Percentiles rank a stretch among this genome's conserved stretches.
Evolutionary conservation across 805 yeast species (phyloP).

Genomic region (Zygotorulaspora florentina): DNA sequence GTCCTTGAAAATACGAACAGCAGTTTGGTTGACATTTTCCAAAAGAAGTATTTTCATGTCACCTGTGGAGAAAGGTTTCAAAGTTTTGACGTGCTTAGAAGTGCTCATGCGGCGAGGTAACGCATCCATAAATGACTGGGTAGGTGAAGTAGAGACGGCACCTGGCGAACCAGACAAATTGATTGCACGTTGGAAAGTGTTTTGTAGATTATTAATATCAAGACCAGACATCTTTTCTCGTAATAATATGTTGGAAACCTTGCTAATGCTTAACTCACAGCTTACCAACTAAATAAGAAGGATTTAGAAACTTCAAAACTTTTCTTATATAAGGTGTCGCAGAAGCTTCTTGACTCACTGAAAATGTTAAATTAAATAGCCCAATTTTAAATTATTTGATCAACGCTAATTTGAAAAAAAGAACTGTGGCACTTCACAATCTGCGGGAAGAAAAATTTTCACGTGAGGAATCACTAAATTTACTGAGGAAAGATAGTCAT

Average conservation of each 20-base stretch:
- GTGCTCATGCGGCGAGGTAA: slow-evolving; percentile 43
- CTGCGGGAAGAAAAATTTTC: slow-evolving; percentile 5
- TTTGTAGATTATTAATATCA: slow-evolving; percentile 53
- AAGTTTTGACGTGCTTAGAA: slow-evolving; percentile 55
- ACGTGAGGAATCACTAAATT: background rate
- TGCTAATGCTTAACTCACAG: background rate
- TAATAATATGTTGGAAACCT: background rate
- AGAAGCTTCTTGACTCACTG: slow-evolving; percentile 11
- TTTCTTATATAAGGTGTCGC: slow-evolving; percentile 8
- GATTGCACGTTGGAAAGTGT: slow-evolving; percentile 53
- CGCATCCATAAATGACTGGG: slow-evolving; percentile 59
- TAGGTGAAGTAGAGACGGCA: slow-evolving; percentile 80
- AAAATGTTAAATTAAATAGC: slow-evolving; percentile 1
- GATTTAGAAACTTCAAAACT: background rate
- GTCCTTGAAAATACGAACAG: slow-evolving; percentile 72
- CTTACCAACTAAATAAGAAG: background rate
- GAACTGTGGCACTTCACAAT: slow-evolving; percentile 12
- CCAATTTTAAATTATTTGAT: background rate
- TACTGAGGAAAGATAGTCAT: no score
- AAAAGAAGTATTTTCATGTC: slow-evolving; percentile 87
- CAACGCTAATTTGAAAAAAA: slow-evolving; percentile 5
- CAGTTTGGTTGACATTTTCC: slow-evolving; percentile 92
- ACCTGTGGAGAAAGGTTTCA: slow-evolving; percentile 93
- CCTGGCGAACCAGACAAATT: slow-evolving; percentile 53
- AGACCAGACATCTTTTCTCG: slow-evolving; percentile 56